Base-by-base conservation (phyloP, 2,329 filamentous ascomycete genomes). In the Diaporthe sp. region DNA sequence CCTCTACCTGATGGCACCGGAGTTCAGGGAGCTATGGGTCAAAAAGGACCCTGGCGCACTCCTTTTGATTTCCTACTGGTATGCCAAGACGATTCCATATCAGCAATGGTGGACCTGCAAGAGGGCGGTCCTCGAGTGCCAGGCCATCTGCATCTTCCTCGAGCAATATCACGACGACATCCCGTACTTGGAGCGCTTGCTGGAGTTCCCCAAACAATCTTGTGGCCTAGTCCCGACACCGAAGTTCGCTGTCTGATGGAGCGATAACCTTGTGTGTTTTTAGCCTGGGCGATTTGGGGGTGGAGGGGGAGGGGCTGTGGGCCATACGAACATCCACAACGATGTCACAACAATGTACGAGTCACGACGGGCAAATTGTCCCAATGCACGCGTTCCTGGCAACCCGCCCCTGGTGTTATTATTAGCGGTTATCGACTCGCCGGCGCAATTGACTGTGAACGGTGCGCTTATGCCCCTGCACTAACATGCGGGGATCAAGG, bases 61-160 rank as follows among this genome's bases (percentile, higher is more conserved):
- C 76, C 80, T 92, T 15, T 78, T 92, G 49, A 80, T 92, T n/a
- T 85, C 87, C 0, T 90, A 88, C 81, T 92, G 90, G 90, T 90
- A 88, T 80, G 86, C 87, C 13, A 87, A 88, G 76, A 80, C 89
- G 20, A 85, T 83, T 20, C 79, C 82, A 17, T 80, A 82, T 34
- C 79, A 82, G 13, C 75, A 79, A 2, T 91, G 88, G 89, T 91
- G 87, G 86, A 76, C 89, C 20, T 82, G 84, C 60, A 82, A 84
- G 70, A 83, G 89, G 61, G 85, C 86, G 6, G 77, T 83, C 39
- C 78, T 90, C 1, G 88, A 90, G 78, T 87, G 87, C n/a, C 83
- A 85, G 61, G 86, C 88, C 1, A 88, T 90, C 31, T 89, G 84
- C 47, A 77, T 82, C n/a, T 85, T 83, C 72, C 47, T 86, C 8